Evolutionary conservation across 2,329 filamentous ascomycete genomes (phyloP).

Genomic region (Hawksworthiomyces lignivorus): DNA sequence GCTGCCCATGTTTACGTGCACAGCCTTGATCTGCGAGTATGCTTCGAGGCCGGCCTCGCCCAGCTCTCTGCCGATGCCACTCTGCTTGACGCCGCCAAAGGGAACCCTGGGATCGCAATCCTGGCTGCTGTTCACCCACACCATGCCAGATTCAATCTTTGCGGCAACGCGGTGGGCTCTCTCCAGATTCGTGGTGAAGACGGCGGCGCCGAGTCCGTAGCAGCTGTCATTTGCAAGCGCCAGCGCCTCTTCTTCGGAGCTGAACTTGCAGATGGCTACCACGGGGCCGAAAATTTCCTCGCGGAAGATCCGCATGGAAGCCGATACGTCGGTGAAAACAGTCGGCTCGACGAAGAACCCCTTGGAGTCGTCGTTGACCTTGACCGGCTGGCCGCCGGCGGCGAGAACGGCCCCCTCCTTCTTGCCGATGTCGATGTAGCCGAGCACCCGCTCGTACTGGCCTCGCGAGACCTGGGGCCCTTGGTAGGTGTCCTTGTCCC

Average conservation of each 20-base stretch:
- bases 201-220: slow-evolving; percentile 47
- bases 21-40: slow-evolving; percentile 33
- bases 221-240: slow-evolving; percentile 43
- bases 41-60: slow-evolving; percentile 36
- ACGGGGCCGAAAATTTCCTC: slow-evolving; percentile 56
- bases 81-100: slow-evolving; percentile 47
- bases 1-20: slow-evolving; percentile 16
- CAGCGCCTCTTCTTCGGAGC: slow-evolving; percentile 42
- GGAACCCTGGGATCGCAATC: slow-evolving; percentile 12
- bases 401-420: slow-evolving; percentile 56
- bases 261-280: slow-evolving; percentile 44
- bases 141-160: slow-evolving; percentile 48
- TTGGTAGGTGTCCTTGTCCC: slow-evolving; percentile 59
- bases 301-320: slow-evolving; percentile 23
- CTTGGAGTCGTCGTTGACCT: slow-evolving; percentile 30
- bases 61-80: slow-evolving; percentile 46
- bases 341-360: slow-evolving; percentile 17
- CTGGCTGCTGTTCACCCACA: slow-evolving; percentile 32
- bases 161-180: slow-evolving; percentile 34
- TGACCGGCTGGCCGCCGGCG: slow-evolving; percentile 46
- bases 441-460: slow-evolving; percentile 60
- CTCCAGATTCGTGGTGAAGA: slow-evolving; percentile 48
- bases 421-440: slow-evolving; percentile 60
- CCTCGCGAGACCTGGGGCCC: slow-evolving; percentile 61
- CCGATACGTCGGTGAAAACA: slow-evolving; percentile 13